These are phyloP conservation scores for Nothophaeocryptopus gaeumannii DNA, from an alignment of 2,329 filamentous ascomycete genomes.

Conservation along the genomic window DNA sequence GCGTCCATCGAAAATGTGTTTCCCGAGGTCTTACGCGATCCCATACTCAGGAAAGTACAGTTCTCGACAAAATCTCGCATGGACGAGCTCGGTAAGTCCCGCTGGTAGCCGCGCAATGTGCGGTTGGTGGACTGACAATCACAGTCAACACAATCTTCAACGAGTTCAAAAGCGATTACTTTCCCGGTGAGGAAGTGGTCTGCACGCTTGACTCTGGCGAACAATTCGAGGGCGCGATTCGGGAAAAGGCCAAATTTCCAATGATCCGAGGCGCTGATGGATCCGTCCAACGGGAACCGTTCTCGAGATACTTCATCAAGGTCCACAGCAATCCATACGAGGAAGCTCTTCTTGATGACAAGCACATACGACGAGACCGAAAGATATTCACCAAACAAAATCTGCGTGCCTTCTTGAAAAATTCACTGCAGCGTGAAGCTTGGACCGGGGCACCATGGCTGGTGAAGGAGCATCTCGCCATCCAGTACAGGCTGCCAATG, in stretches of 20 bases:
- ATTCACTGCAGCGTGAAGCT: constrained; percentile 84
- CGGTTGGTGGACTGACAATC: not conserved
- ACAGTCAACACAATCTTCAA: constrained; percentile 58
- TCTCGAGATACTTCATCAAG: constrained; percentile 77
- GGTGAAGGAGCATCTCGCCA: constrained; percentile 81
- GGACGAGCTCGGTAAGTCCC: constrained; percentile 66
- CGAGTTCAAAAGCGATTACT: constrained; percentile 79
- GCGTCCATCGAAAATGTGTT: constrained; percentile 89
- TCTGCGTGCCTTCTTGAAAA: constrained; percentile 89
- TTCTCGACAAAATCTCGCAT: constrained; percentile 86
- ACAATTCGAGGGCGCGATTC: constrained; percentile 61
- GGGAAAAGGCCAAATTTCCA: constrained; percentile 78
- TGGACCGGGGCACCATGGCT: constrained; percentile 98
- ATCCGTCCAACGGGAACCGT: constrained; percentile 62
- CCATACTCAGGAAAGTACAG: constrained; percentile 85
- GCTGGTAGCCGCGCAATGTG: not conserved
- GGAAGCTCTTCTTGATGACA: constrained; percentile 75
- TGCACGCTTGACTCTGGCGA: constrained; percentile 69
- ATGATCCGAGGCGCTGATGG: constrained; percentile 63
- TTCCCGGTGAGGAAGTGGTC: constrained; percentile 79
- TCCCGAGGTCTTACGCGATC: constrained; percentile 84
- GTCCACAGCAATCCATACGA: constrained; percentile 63
- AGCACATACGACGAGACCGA: constrained; percentile 80
- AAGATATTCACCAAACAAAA: constrained; percentile 95
- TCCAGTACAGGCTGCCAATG: constrained; percentile 80